Conservation (phyloP, 2,329 filamentous ascomycete species). For the Fusarium bactridioides region DNA sequence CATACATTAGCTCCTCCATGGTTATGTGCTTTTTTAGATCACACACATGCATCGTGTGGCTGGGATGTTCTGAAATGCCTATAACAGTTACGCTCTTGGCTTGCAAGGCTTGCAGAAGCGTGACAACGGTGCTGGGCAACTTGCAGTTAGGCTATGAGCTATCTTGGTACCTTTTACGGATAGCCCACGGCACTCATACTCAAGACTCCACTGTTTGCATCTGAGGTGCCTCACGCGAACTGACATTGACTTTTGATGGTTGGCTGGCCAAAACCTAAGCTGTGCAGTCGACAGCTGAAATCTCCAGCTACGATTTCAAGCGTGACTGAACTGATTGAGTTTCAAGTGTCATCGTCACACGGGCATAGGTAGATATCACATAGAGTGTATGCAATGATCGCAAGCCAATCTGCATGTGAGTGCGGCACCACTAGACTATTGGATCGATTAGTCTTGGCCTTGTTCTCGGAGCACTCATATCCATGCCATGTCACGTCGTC, state of each 20-base stretch:
- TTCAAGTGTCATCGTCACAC: not conserved
- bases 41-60: not conserved
- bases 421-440: not conserved
- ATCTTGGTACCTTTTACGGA: not conserved
- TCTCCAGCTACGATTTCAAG: not conserved
- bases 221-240: not conserved
- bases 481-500: constrained; percentile 13
- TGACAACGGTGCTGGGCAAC: constrained; percentile 3
- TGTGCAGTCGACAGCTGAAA: not conserved
- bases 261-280: not conserved
- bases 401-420: not conserved
- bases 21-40: not conserved
- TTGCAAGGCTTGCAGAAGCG: constrained; percentile 24
- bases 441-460: not conserved
- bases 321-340: not conserved
- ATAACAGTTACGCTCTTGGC: not conserved
- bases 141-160: not conserved
- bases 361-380: constrained; percentile 1
- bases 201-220: not conserved
- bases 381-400: constrained; percentile 12
- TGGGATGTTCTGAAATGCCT: not conserved
- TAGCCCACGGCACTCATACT: not conserved
- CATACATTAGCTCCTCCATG: not conserved
- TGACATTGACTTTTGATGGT: constrained; percentile 6
- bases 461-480: not conserved